Conservation (phyloP, 495 filamentous ascomycete species). For the Umbilicaria muhlenbergii region DNA sequence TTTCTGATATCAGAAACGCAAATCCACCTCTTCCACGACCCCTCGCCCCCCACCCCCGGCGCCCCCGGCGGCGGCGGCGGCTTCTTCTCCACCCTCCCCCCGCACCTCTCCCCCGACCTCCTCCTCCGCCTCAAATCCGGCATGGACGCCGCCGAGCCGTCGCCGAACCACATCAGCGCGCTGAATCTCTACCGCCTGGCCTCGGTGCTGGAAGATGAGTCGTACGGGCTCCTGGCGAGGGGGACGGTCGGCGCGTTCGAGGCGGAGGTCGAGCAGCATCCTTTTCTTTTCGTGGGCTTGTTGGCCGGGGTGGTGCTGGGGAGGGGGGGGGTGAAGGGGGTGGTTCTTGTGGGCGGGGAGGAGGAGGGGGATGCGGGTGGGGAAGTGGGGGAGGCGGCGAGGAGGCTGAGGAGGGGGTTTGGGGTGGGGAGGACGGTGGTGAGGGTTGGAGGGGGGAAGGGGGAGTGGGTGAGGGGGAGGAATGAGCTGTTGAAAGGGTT, state of each 20-base stretch:
- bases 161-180: slow-evolving; percentile 71
- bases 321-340: slow-evolving; percentile 26
- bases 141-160: slow-evolving; percentile 81
- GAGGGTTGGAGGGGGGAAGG: slow-evolving; percentile 32
- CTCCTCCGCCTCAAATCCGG: slow-evolving; percentile 85
- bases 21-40: slow-evolving; percentile 52
- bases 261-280: slow-evolving; percentile 80
- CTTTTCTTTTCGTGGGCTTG: slow-evolving; percentile 71
- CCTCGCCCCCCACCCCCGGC: slow-evolving; percentile 11
- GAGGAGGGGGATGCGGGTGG: slow-evolving; percentile 18
- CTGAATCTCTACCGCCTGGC: slow-evolving; percentile 71
- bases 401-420: slow-evolving; percentile 24
- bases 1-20: slow-evolving; percentile 36
- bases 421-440: slow-evolving; percentile 28
- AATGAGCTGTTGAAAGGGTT: slow-evolving; percentile 31
- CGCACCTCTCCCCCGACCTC: slow-evolving; percentile 45
- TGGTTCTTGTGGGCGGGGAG: slow-evolving; percentile 21
- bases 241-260: slow-evolving; percentile 74
- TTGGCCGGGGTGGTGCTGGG: slow-evolving; percentile 53
- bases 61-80: slow-evolving; percentile 33
- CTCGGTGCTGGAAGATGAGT: slow-evolving; percentile 48
- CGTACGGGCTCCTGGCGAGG: slow-evolving; percentile 46
- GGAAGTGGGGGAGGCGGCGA: slow-evolving; percentile 21
- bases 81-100: slow-evolving; percentile 69
- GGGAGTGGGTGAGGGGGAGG: slow-evolving; percentile 36